Base-by-base conservation (phyloP, 108 stramenopile genomes). In the Skeletonema potamos region DNA sequence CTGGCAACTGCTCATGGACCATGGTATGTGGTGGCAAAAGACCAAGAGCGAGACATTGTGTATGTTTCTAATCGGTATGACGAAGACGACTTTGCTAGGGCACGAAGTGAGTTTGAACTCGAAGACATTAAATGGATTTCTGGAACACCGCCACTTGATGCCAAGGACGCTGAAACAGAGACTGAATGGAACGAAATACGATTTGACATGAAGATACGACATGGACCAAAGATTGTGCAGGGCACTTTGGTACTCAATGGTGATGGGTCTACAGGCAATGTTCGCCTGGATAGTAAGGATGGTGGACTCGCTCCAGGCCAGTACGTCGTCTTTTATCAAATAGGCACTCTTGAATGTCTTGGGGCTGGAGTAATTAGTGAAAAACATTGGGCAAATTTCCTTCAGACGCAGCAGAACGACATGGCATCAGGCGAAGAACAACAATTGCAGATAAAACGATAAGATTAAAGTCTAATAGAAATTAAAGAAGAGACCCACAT, bases 1-100 rank as follows among this genome's bases (percentile, higher is more conserved):
- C 37, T 68, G 27, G 86, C 87, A 39, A 88, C 91, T 12, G 64
- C 89, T 8, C 55, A 74, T n/a, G 98, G 98, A n/a, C 96, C 96
- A 27, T 98, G 96, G 96, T 98, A 95, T 79, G 96, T 98, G 8
- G 95, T 96, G 27, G 87, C 91, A 54, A 98, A 98, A 86, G 90
- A 97, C 69, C 83, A 92, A 26, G 44, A 48, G 27, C 27, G 76
- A 37, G 85, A 94, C 55, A 73, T 88, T 54, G 84, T 98, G 30
- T 92, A 79, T 70, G 97, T 93, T 17, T 95, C 94, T 15, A 98
- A 98, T 80, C 39, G 89, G 68, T 96, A 92, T 54, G 92, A 95
- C 27, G 91, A 94, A 63, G 86, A 89, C 34, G 69, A 79, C 18
- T 86, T 87, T 67, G 71, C 58, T 5, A 51, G 36, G 37, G 77